phyloP scores from a whole-genome alignment of 2,329 filamentous ascomycete genomes.

The Cercospora citrullina region DNA sequence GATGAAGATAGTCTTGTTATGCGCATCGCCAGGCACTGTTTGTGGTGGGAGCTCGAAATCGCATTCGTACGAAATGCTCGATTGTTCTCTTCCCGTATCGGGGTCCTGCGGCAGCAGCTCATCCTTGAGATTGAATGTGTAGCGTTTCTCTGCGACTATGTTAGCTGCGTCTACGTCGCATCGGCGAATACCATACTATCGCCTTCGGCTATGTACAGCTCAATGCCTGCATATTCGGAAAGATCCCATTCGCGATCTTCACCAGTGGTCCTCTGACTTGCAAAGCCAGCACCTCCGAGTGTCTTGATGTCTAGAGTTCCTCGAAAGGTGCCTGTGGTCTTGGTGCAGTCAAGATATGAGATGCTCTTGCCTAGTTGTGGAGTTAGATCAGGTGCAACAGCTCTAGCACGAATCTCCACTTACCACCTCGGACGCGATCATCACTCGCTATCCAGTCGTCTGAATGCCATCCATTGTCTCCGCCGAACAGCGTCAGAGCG shows the following conservation, averaged over 20 bases:
- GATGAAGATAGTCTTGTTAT: constrained; percentile 52
- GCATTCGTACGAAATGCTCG: constrained; percentile 72
- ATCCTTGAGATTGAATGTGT: constrained; percentile 76
- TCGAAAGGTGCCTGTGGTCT: constrained; percentile 56
- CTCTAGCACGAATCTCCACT: constrained; percentile 24
- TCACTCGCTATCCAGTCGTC: constrained; percentile 68
- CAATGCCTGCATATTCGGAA: constrained; percentile 51
- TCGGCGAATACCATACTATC: constrained; percentile 19
- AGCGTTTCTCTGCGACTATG: constrained; percentile 56
- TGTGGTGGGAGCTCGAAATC: constrained; percentile 56
- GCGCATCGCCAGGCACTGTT: constrained; percentile 27
- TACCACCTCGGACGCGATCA: constrained; percentile 75
- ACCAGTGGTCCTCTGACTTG: constrained; percentile 68
- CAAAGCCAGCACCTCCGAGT: constrained; percentile 79
- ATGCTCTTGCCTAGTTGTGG: constrained; percentile 6
- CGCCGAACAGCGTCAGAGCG: neutral
- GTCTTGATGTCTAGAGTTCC: constrained; percentile 72
- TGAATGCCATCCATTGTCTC: constrained; percentile 55
- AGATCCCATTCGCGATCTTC: constrained; percentile 64
- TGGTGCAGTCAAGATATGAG: constrained; percentile 49
- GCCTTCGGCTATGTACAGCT: constrained; percentile 25
- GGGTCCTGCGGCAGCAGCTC: constrained; percentile 57
- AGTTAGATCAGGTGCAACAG: neutral
- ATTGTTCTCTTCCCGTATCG: constrained; percentile 68
- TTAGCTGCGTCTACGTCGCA: neutral